A percentile compares a stretch with the other conserved stretches of the same genome.
These are phyloP conservation scores for Baudoinia panamericana DNA, from an alignment of 495 filamentous ascomycete species.

Conservation along the genomic window DNA sequence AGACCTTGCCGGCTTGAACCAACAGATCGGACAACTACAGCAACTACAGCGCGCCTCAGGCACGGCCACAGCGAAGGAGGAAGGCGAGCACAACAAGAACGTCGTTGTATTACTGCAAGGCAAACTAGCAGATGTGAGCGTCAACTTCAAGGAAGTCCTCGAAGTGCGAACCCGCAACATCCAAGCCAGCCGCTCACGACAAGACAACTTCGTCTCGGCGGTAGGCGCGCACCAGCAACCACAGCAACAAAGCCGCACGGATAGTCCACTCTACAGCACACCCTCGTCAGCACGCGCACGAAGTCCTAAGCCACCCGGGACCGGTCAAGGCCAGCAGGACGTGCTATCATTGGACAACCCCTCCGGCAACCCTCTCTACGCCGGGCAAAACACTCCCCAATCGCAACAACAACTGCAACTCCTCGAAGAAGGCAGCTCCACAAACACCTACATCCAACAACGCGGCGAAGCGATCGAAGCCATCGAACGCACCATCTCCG, in stretches of 20 bases:
- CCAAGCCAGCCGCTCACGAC: slow-evolving; percentile 78
- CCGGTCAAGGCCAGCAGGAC: slow-evolving; percentile 48
- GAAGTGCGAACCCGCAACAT: slow-evolving; percentile 98
- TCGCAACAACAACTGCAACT: slow-evolving; percentile 72
- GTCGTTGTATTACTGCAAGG: slow-evolving; percentile 87
- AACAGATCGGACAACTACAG: slow-evolving; percentile 71
- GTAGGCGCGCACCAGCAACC: slow-evolving; percentile 57
- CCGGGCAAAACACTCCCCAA: slow-evolving; percentile 32
- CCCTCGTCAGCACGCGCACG: slow-evolving; percentile 40
- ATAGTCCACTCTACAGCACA: slow-evolving; percentile 78
- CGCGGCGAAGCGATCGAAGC: slow-evolving; percentile 92
- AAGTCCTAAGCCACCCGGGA: slow-evolving; percentile 49
- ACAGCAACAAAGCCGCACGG: slow-evolving; percentile 44
- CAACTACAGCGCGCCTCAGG: slow-evolving; percentile 58
- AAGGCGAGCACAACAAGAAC: slow-evolving; percentile 84
- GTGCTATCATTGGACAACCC: slow-evolving; percentile 74
- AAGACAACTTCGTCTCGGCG: slow-evolving; percentile 90
- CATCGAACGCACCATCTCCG: slow-evolving; percentile 88
- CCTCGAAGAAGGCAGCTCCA: slow-evolving; percentile 85
- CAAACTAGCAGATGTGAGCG: slow-evolving; percentile 84
- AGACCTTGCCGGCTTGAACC: slow-evolving; percentile 79
- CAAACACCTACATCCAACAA: slow-evolving; percentile 82
- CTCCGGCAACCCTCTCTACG: slow-evolving; percentile 23
- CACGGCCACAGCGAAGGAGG: slow-evolving; percentile 27
- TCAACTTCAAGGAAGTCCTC: slow-evolving; percentile 92